These are phyloP conservation scores for Pseudotsuga menziesii DNA, from an alignment of 75 land plant species.

Conservation along the genomic window DNA sequence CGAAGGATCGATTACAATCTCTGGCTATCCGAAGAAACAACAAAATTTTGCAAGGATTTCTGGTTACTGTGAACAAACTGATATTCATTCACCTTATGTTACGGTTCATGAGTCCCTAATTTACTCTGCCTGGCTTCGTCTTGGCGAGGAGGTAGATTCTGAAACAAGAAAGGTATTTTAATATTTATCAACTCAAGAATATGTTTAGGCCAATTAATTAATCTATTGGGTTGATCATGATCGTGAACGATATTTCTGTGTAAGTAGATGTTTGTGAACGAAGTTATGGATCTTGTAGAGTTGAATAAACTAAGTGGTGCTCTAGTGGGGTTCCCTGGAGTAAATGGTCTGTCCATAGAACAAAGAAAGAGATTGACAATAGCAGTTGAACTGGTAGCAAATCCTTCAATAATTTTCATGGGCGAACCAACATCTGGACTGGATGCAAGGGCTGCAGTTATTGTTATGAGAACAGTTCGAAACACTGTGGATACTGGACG, in stretches of 20 bases:
- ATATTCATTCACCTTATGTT: slow-evolving; percentile 80
- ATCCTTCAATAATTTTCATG: no score
- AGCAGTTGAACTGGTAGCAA: no score
- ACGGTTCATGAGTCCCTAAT: slow-evolving; percentile 59
- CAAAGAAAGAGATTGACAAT: no score
- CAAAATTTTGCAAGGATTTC: slow-evolving; percentile 79
- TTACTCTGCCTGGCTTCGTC: slow-evolving; percentile 45
- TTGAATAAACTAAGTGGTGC: slow-evolving; percentile 13
- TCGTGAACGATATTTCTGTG: background rate
- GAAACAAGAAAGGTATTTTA: slow-evolving; percentile 14
- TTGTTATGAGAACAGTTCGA: no score
- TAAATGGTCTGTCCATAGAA: no score
- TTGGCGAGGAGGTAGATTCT: slow-evolving; percentile 15
- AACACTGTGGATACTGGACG: no score
- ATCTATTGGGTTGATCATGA: background rate
- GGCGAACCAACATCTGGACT: no score
- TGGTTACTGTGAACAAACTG: slow-evolving; percentile 83
- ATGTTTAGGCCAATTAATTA: background rate
- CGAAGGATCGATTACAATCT: slow-evolving; percentile 77
- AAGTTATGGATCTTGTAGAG: slow-evolving; percentile 26
- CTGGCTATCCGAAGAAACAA: slow-evolving; percentile 78
- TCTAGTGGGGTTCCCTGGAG: slow-evolving; percentile 16
- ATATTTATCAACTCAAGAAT: background rate
- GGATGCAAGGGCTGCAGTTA: no score
- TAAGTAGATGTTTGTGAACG: slow-evolving; percentile 24